Evolutionary conservation across 306 rosid species (phyloP).

Genomic region (Lithocarpus polystachyus): DNA sequence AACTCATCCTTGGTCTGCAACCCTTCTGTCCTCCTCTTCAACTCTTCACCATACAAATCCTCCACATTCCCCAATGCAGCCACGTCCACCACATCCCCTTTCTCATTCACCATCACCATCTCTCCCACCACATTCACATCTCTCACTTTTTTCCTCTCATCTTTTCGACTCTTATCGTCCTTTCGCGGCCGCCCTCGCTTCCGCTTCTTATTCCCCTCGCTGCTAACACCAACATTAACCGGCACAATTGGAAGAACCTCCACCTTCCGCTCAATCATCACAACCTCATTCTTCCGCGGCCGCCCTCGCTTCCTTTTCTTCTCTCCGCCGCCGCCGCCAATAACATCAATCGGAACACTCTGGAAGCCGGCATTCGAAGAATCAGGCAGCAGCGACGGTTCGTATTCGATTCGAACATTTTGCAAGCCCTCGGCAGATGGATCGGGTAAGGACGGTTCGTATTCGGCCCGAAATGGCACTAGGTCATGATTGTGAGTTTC

Average conservation of each 20-base stretch:
- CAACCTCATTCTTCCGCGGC: conserved; percentile 6
- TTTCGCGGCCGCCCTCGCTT: conserved; percentile 81
- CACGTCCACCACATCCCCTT: conserved; percentile 30
- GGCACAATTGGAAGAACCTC: background rate
- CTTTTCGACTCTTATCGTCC: conserved; percentile 20
- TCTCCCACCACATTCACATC: conserved; percentile 7
- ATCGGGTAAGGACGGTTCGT: conserved; percentile 18
- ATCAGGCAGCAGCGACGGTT: conserved; percentile 8
- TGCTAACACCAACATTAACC: background rate
- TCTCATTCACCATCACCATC: conserved; percentile 10
- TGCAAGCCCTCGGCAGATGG: background rate
- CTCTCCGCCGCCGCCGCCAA: background rate
- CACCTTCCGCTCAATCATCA: background rate
- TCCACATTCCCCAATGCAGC: conserved; percentile 39
- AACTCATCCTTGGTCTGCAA: conserved; percentile 47
- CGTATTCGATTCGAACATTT: conserved; percentile 23
- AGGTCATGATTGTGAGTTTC: conserved; percentile 21
- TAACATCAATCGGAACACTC: conserved; percentile 19
- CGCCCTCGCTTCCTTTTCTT: conserved; percentile 34
- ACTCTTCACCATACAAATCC: conserved; percentile 50
- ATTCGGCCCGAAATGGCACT: conserved; percentile 31
- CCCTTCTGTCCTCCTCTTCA: conserved; percentile 59
- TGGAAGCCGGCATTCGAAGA: background rate
- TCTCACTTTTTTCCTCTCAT: background rate
- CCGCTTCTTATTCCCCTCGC: conserved; percentile 34